phyloP scores from a whole-genome alignment of 2,329 filamentous ascomycete species.

The Hymenoscyphus fructigenus region DNA sequence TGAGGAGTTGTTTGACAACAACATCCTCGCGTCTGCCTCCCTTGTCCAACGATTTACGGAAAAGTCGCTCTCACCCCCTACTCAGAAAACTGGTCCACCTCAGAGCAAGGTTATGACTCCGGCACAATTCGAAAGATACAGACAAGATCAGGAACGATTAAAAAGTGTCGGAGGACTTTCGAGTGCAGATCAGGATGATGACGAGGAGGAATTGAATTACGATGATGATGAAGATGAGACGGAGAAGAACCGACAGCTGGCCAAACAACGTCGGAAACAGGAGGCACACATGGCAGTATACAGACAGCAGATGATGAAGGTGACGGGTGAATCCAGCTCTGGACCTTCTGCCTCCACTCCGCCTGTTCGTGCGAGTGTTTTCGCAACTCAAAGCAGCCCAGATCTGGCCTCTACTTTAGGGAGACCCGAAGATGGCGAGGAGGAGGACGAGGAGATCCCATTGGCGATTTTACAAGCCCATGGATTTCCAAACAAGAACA shows the following conservation, averaged over 20 bases:
- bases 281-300: slow-evolving; percentile 89
- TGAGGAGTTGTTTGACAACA: slow-evolving; percentile 34
- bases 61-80: slow-evolving; percentile 14
- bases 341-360: slow-evolving; percentile 43
- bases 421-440: slow-evolving; percentile 23
- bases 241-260: slow-evolving; percentile 70
- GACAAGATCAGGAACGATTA: slow-evolving; percentile 68
- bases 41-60: slow-evolving; percentile 33
- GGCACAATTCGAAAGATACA: slow-evolving; percentile 80
- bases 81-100: slow-evolving; percentile 33
- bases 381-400: slow-evolving; percentile 61
- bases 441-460: slow-evolving; percentile 79
- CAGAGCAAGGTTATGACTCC: slow-evolving; percentile 85
- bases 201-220: slow-evolving; percentile 64
- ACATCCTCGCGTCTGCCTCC: slow-evolving; percentile 32
- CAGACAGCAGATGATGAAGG: slow-evolving; percentile 95
- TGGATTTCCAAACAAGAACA: slow-evolving; percentile 78
- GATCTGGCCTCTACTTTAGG: slow-evolving; percentile 44
- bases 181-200: slow-evolving; percentile 58
- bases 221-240: slow-evolving; percentile 76
- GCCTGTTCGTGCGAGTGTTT: slow-evolving; percentile 51
- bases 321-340: slow-evolving; percentile 65
- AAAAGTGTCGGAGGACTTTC: slow-evolving; percentile 45
- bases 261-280: slow-evolving; percentile 79
- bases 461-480: slow-evolving; percentile 84